These are phyloP conservation scores for Diaporthe sp. DNA, from an alignment of 2,329 filamentous ascomycete genomes.

Conservation along the genomic window DNA sequence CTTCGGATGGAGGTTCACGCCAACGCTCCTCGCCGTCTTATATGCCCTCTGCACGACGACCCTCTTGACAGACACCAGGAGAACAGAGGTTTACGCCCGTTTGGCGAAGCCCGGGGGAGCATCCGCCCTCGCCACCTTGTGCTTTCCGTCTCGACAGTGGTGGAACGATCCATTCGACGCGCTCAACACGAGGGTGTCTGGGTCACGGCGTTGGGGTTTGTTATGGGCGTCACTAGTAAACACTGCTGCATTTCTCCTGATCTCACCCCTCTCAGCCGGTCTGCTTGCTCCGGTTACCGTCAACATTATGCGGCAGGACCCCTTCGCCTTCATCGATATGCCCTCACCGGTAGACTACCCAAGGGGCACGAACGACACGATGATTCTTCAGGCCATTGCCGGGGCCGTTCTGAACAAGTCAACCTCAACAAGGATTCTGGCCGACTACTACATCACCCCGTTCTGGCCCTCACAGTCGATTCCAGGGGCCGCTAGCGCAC, in stretches of 20 bases:
- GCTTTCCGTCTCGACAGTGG: not conserved
- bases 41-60: not conserved
- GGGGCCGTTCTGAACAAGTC: not conserved
- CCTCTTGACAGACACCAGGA: not conserved
- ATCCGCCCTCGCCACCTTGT: not conserved
- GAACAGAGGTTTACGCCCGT: not conserved
- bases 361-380: not conserved
- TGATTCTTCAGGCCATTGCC: not conserved
- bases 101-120: not conserved
- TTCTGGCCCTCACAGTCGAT: not conserved
- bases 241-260: not conserved
- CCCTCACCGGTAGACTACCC: not conserved
- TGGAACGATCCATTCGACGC: slow-evolving; percentile 1
- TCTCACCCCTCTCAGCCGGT: not conserved
- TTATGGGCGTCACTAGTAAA: not conserved
- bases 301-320: not conserved
- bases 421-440: not conserved
- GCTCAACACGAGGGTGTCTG: not conserved
- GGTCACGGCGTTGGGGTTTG: not conserved
- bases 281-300: not conserved
- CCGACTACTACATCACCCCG: not conserved
- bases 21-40: slow-evolving; percentile 6
- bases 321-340: not conserved
- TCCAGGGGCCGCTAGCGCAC: not conserved
- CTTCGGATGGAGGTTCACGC: not conserved